phyloP scores from a whole-genome alignment of 169 alveolate genomes.

The Eimeria maxima region DNA sequence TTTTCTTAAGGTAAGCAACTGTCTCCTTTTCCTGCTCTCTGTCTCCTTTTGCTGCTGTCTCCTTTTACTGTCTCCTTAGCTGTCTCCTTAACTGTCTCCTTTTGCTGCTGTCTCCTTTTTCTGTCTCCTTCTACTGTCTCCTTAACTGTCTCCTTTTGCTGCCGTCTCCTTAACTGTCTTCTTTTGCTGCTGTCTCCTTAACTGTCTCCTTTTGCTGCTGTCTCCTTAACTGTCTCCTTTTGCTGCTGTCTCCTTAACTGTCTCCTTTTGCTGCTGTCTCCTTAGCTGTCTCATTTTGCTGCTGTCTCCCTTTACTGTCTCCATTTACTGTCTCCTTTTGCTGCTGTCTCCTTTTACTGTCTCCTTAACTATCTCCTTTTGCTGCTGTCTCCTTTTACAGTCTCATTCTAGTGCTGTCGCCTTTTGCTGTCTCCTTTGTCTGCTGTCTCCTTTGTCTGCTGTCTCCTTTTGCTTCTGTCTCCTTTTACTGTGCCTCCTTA shows the following conservation, averaged over 20 bases:
- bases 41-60: neutral
- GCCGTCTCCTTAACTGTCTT: too few relatives aligned
- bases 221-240: neutral
- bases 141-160: neutral
- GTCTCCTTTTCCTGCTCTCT: neutral
- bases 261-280: neutral
- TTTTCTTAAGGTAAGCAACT: conserved; percentile 31
- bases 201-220: neutral
- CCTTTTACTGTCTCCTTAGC: neutral
- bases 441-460: neutral
- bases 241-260: neutral
- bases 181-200: neutral
- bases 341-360: too few relatives aligned
- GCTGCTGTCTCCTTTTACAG: too few relatives aligned
- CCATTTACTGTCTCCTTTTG: too few relatives aligned
- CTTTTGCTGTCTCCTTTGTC: too few relatives aligned
- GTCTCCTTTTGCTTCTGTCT: neutral
- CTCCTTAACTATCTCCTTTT: too few relatives aligned
- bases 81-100: conserved; percentile 3
- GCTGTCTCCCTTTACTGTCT: neutral
- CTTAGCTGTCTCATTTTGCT: neutral
- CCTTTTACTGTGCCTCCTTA: neutral
- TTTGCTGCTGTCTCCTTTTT: neutral
- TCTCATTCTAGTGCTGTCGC: too few relatives aligned
- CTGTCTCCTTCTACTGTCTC: conserved; percentile 25